These are phyloP conservation scores for Schizothecium vesticola DNA, from an alignment of 495 filamentous ascomycete species.

Conservation along the genomic window DNA sequence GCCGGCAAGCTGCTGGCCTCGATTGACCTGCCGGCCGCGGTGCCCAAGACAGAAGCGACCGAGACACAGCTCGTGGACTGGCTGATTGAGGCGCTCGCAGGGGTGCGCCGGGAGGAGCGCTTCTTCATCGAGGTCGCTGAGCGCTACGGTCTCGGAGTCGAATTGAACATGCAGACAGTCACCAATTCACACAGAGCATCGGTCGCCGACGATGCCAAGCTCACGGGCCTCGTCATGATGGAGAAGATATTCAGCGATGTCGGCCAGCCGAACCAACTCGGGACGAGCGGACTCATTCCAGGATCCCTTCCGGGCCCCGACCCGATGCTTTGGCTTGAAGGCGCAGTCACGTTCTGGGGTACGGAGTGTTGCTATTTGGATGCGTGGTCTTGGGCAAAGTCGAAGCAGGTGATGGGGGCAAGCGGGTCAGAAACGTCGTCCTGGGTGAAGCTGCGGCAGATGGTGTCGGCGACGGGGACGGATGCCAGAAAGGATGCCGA, in stretches of 20 bases:
- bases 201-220: neutral
- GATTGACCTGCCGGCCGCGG: conserved; percentile 48
- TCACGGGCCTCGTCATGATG: conserved; percentile 31
- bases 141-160: conserved; percentile 56
- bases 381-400: conserved; percentile 54
- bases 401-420: conserved; percentile 23
- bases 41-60: conserved; percentile 24
- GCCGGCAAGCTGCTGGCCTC: conserved; percentile 61
- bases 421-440: conserved; percentile 44
- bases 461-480: conserved; percentile 9
- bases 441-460: conserved; percentile 43
- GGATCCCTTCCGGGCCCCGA: conserved; percentile 6
- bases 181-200: neutral
- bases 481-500: conserved; percentile 43
- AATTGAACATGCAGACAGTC: conserved; percentile 25
- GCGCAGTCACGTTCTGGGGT: conserved; percentile 66
- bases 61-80: conserved; percentile 52
- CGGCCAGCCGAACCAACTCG: neutral
- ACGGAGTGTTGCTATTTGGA: conserved; percentile 62
- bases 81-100: conserved; percentile 57
- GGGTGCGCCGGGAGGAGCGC: conserved; percentile 59
- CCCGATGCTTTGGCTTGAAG: conserved; percentile 48
- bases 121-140: conserved; percentile 62
- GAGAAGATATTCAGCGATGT: conserved; percentile 31
- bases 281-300: neutral